These are phyloP conservation scores for Microdochium bolleyi DNA, from an alignment of 2,329 filamentous ascomycete species.

Conservation along the genomic window DNA sequence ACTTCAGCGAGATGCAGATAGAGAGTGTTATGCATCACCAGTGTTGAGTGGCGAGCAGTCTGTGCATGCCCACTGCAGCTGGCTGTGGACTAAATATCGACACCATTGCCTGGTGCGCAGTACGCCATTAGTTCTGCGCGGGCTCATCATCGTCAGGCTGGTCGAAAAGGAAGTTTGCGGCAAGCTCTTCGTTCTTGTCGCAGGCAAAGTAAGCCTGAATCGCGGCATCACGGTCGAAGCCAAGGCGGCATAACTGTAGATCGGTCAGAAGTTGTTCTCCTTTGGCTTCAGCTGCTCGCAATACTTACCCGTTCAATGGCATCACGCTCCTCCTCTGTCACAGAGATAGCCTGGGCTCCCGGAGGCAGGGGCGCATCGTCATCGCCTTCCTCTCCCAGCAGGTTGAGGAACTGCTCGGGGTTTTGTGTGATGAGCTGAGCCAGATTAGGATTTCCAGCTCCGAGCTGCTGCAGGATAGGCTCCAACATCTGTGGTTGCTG, in stretches of 20 bases:
- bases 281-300: conserved; percentile 3
- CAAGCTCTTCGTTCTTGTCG: conserved; percentile 98
- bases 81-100: no score
- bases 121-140: conserved; percentile 28
- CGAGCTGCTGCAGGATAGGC: conserved; percentile 93
- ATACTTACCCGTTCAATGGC: conserved; percentile 83
- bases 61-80: no score
- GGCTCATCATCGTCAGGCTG: conserved; percentile 80
- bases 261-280: conserved; percentile 3
- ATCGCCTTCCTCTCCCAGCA: conserved; percentile 82
- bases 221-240: conserved; percentile 85
- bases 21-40: no score
- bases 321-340: conserved; percentile 93
- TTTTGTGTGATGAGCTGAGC: conserved; percentile 87
- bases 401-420: conserved; percentile 84
- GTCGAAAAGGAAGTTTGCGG: conserved; percentile 96
- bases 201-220: conserved; percentile 99
- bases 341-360: conserved; percentile 79
- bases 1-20: no score
- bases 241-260: conserved; percentile 77
- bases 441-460: conserved; percentile 87
- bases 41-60: no score
- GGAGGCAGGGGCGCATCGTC: conserved; percentile 80
- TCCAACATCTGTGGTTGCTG: conserved; percentile 98
- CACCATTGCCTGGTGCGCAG: not conserved